A percentile compares a stretch with the other conserved stretches of the same genome.
These are phyloP conservation scores for Punctularia strigosozonata DNA, from an alignment of 768 basidiomycete genomes.

Conservation along the genomic window DNA sequence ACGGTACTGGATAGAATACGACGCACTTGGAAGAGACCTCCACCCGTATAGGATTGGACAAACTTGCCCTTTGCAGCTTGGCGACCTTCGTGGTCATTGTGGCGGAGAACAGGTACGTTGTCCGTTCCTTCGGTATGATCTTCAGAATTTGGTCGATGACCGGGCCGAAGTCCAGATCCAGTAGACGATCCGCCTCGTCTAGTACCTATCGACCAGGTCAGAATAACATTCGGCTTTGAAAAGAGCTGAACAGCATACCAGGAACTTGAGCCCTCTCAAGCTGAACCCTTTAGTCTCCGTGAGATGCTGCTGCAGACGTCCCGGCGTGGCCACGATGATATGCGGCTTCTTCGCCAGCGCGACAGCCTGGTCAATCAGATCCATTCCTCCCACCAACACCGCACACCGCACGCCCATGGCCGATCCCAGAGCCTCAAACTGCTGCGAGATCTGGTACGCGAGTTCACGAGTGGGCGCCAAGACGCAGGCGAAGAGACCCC, in stretches of 20 bases:
- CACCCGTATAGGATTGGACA: conserved; percentile 85
- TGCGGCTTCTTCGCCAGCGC: conserved; percentile 91
- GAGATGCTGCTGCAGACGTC: conserved; percentile 84
- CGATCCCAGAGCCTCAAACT: conserved; percentile 85
- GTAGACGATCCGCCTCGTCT: conserved; percentile 90
- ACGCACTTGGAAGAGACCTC: conserved; percentile 89
- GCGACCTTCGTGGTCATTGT: conserved; percentile 99
- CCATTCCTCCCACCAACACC: conserved; percentile 93
- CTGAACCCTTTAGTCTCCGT: conserved; percentile 98
- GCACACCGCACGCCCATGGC: conserved; percentile 87
- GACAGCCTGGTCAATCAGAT: conserved; percentile 82
- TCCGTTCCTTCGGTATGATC: conserved; percentile 86
- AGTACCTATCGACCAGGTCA: conserved; percentile 50
- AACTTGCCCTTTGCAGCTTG: conserved; percentile 88
- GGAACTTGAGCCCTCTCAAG: conserved; percentile 71
- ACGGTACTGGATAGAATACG: neutral
- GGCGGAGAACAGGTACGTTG: conserved; percentile 94
- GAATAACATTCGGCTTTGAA: conserved; percentile 2
- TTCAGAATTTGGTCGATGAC: conserved; percentile 95
- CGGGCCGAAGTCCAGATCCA: conserved; percentile 95
- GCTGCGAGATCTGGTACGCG: conserved; percentile 96
- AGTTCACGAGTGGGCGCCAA: conserved; percentile 97
- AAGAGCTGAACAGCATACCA: conserved; percentile 39
- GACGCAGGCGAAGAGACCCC: conserved; percentile 85
- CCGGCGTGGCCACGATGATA: conserved; percentile 91